Conservation (phyloP, 2,329 filamentous ascomycete genomes). For the Emydomyces testavorans region DNA sequence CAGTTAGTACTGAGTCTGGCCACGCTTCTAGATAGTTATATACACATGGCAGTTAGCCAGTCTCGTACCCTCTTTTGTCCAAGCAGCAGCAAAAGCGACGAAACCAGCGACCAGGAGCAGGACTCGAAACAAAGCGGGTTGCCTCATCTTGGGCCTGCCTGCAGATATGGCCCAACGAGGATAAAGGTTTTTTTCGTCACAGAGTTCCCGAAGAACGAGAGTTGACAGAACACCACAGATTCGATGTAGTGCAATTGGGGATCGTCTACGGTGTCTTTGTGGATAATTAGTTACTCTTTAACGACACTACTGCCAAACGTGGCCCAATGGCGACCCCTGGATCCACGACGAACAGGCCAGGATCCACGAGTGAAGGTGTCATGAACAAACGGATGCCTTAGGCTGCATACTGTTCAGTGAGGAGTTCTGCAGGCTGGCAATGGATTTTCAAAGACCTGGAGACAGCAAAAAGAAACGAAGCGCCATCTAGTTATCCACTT, state of each 20-base stretch:
- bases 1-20: not conserved
- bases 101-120: constrained; percentile 58
- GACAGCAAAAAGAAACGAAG: not conserved
- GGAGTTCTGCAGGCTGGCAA: not conserved
- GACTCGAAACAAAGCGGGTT: constrained; percentile 42
- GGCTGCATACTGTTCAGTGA: not conserved
- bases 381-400: not conserved
- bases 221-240: not conserved
- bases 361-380: too few relatives aligned
- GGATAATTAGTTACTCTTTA: not conserved
- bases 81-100: constrained; percentile 57
- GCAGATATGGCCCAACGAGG: constrained; percentile 1
- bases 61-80: constrained; percentile 69
- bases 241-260: not conserved
- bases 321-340: constrained; percentile 17
- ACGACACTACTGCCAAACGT: constrained; percentile 13
- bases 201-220: not conserved
- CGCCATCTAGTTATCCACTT: not conserved
- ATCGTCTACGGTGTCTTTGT: not conserved
- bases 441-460: not conserved
- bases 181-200: not conserved
- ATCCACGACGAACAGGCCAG: not conserved
- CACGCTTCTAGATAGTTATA: not conserved
- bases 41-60: not conserved
- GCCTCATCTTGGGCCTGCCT: constrained; percentile 51